These are phyloP conservation scores for Alternaria sp. DNA, from an alignment of 2,329 filamentous ascomycete genomes.

Conservation along the genomic window DNA sequence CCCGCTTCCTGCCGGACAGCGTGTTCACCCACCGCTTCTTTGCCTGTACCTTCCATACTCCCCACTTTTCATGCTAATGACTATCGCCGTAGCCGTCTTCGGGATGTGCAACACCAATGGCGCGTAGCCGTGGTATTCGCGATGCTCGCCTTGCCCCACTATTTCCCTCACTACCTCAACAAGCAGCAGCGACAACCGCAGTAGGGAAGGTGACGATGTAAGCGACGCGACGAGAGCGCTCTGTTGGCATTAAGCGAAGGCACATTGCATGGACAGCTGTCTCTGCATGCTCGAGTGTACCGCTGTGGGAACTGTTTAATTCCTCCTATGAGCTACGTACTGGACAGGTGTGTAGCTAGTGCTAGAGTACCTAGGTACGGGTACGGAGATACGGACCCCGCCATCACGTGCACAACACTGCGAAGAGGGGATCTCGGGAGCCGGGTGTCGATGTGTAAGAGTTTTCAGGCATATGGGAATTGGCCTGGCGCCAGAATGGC, in stretches of 20 bases:
- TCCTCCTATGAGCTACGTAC: not conserved
- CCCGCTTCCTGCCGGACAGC: constrained; percentile 37
- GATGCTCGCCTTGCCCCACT: constrained; percentile 28
- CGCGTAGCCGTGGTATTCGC: constrained; percentile 10
- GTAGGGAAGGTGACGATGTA: constrained; percentile 23
- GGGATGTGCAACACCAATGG: constrained; percentile 30
- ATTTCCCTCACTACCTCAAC: constrained; percentile 25
- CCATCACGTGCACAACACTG: constrained; percentile 2
- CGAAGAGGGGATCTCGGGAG: not conserved
- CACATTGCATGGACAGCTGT: constrained; percentile 15
- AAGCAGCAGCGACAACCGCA: constrained; percentile 28
- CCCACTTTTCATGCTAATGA: constrained; percentile 35
- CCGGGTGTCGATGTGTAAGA: not conserved
- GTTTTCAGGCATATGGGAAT: not conserved
- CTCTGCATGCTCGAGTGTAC: constrained; percentile 7
- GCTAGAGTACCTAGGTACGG: not conserved
- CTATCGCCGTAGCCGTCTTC: constrained; percentile 18
- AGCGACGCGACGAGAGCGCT: constrained; percentile 15
- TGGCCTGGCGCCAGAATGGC: not conserved
- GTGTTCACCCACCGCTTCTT: constrained; percentile 41
- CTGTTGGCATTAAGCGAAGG: not conserved
- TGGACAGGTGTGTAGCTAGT: not conserved
- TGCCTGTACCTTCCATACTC: constrained; percentile 14
- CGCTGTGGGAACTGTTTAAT: not conserved
- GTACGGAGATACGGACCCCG: not conserved